Conservation (phyloP, 495 filamentous ascomycete genomes). For the Cenococcum geophilum region DNA sequence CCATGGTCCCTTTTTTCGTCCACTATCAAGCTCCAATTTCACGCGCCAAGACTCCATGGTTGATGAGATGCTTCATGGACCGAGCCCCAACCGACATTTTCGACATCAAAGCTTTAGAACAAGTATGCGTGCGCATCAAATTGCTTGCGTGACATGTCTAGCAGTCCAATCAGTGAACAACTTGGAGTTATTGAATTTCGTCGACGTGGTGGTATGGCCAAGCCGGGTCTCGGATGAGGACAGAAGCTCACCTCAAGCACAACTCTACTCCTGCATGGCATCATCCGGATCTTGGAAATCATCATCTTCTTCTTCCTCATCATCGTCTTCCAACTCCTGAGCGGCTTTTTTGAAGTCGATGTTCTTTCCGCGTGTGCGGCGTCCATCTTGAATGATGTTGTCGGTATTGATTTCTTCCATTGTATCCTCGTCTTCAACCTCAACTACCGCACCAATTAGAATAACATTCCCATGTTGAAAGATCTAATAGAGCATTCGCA, state of each 20-base stretch:
- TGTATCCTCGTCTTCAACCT: conserved; percentile 70
- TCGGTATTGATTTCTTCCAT: conserved; percentile 82
- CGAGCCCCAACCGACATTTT: background rate
- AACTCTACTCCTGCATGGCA: conserved; percentile 34
- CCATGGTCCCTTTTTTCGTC: conserved; percentile 4
- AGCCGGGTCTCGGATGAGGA: background rate
- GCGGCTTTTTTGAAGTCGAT: conserved; percentile 43
- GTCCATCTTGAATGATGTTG: conserved; percentile 74
- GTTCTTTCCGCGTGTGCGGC: conserved; percentile 65
- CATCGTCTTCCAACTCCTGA: conserved; percentile 30
- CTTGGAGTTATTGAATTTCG: too few species aligned
- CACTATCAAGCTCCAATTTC: background rate
- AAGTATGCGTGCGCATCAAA: too few species aligned
- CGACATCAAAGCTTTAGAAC: too few species aligned
- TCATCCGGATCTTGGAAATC: conserved; percentile 39
- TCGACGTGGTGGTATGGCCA: too few species aligned
- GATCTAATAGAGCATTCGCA: conserved; percentile 3
- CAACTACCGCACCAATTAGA: conserved; percentile 30
- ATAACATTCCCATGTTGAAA: background rate
- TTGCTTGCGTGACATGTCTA: too few species aligned
- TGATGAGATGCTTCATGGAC: background rate
- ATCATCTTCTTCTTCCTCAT: conserved; percentile 37
- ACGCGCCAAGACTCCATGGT: conserved; percentile 6
- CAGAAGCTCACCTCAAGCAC: background rate
- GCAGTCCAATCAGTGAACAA: too few species aligned